These are phyloP conservation scores for Fusarium beomiforme DNA, from an alignment of 2,329 filamentous ascomycete genomes.

Conservation along the genomic window DNA sequence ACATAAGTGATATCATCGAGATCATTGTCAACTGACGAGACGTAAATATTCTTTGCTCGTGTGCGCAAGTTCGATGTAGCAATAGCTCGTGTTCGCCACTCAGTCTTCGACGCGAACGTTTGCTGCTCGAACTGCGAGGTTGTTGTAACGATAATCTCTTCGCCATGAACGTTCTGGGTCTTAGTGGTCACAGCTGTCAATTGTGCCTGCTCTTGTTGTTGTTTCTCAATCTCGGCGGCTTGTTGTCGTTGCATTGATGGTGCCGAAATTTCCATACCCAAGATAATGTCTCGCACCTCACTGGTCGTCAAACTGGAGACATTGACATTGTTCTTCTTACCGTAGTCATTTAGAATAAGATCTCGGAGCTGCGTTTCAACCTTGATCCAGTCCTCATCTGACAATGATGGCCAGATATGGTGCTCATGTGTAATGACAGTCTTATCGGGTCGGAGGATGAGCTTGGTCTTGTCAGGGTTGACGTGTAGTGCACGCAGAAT, in stretches of 20 bases:
- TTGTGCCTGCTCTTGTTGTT: constrained; percentile 96
- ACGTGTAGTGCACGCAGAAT: constrained; percentile 96
- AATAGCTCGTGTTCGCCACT: constrained; percentile 97
- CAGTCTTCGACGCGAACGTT: constrained; percentile 97
- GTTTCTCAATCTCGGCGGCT: constrained; percentile 98
- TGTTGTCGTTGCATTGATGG: constrained; percentile 98
- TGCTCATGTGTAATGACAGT: constrained; percentile 98
- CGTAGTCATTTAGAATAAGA: constrained; percentile 96
- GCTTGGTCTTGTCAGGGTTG: constrained; percentile 98
- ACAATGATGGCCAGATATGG: constrained; percentile 96
- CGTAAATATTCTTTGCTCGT: constrained; percentile 97
- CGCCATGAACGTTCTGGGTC: constrained; percentile 95
- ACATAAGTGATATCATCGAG: constrained; percentile 94
- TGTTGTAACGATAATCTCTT: constrained; percentile 98
- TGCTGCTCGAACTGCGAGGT: constrained; percentile 98
- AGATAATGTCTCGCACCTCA: constrained; percentile 97
- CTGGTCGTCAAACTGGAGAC: constrained; percentile 95
- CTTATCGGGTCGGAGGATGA: constrained; percentile 94
- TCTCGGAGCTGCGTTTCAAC: constrained; percentile 97
- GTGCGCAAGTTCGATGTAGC: constrained; percentile 95
- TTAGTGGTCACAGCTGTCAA: constrained; percentile 97
- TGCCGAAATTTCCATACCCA: constrained; percentile 99
- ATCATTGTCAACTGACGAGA: constrained; percentile 93
- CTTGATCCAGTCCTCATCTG: constrained; percentile 99
- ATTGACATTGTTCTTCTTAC: constrained; percentile 99